phyloP scores from a whole-genome alignment of 257 asterid species.

The Solanum verrucosum region DNA sequence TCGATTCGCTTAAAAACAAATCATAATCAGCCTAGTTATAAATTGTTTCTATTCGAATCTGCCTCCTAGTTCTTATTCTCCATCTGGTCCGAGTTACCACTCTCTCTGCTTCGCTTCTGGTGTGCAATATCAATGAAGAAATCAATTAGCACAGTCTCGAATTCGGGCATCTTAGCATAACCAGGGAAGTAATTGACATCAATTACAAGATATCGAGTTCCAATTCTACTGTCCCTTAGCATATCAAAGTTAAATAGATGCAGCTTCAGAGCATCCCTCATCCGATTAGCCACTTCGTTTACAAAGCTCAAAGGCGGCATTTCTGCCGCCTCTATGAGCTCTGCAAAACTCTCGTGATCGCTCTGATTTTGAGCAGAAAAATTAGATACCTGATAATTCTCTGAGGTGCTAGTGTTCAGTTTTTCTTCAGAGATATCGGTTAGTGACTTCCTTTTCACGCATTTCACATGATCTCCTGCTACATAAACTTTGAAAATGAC shows the following conservation, averaged over 20 bases:
- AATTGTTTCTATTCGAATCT: neutral
- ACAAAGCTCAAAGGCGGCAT: slow-evolving; percentile 53
- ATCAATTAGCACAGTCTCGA: slow-evolving; percentile 48
- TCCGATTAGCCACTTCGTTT: slow-evolving; percentile 40
- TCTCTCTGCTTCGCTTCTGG: neutral
- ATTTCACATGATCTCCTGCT: slow-evolving; percentile 48
- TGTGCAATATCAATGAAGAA: slow-evolving; percentile 50
- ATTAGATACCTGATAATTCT: slow-evolving; percentile 62
- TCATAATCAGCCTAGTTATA: neutral
- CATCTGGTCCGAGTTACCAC: neutral
- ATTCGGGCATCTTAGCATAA: slow-evolving; percentile 60
- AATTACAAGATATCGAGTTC: slow-evolving; percentile 47
- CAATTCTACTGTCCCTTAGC: slow-evolving; percentile 45
- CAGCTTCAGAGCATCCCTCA: slow-evolving; percentile 53
- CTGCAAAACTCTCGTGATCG: slow-evolving; percentile 11
- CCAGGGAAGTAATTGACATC: slow-evolving; percentile 89
- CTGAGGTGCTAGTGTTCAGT: slow-evolving; percentile 3
- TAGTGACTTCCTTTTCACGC: slow-evolving; percentile 61
- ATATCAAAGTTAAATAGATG: slow-evolving; percentile 73
- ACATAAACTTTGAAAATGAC: slow-evolving; percentile 77
- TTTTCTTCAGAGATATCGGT: slow-evolving; percentile 37
- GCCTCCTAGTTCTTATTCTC: neutral
- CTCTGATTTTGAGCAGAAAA: slow-evolving; percentile 22
- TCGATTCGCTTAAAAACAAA: neutral
- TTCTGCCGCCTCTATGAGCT: slow-evolving; percentile 30